Conservation (phyloP, 345 rosid species). For the Camelina neglecta region DNA sequence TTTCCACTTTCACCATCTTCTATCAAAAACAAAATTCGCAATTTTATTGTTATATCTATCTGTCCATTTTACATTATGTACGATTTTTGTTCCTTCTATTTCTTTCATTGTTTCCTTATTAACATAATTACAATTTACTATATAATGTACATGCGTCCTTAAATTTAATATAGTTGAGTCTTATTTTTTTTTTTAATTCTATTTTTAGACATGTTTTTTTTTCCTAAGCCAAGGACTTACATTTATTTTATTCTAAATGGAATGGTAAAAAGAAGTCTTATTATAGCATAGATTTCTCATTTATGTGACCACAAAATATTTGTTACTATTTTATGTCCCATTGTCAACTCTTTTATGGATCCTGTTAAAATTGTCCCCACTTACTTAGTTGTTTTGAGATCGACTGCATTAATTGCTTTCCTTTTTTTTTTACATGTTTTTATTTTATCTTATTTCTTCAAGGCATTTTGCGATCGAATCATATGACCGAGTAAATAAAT, state of each 20-base stretch:
- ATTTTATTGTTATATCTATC: not conserved
- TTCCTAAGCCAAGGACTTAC: not conserved
- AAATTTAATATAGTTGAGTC: not conserved
- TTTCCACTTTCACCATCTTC: constrained; percentile 34
- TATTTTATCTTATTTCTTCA: not conserved
- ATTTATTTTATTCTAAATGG: not conserved
- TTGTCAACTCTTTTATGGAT: constrained; percentile 41
- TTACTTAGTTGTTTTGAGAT: constrained; percentile 42
- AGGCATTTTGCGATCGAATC: not conserved
- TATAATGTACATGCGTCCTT: no score
- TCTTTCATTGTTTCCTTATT: not conserved
- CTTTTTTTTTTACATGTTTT: not conserved
- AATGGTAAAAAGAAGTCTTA: constrained; percentile 1
- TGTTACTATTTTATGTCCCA: constrained; percentile 13
- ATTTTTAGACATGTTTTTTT: not conserved
- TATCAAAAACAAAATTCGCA: not conserved
- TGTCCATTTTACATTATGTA: constrained; percentile 21
- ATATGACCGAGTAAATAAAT: not conserved
- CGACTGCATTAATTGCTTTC: constrained; percentile 33
- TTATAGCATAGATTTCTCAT: not conserved
- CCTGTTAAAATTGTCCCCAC: constrained; percentile 36
- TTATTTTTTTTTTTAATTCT: not conserved
- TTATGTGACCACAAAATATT: constrained; percentile 30
- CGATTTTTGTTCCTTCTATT: not conserved
- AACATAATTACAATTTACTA: not conserved